Percentiles rank a stretch among this genome's conserved stretches.
These are phyloP conservation scores for Dactylellina parvicollis DNA, from an alignment of 2,329 filamentous ascomycete species.

Conservation along the genomic window DNA sequence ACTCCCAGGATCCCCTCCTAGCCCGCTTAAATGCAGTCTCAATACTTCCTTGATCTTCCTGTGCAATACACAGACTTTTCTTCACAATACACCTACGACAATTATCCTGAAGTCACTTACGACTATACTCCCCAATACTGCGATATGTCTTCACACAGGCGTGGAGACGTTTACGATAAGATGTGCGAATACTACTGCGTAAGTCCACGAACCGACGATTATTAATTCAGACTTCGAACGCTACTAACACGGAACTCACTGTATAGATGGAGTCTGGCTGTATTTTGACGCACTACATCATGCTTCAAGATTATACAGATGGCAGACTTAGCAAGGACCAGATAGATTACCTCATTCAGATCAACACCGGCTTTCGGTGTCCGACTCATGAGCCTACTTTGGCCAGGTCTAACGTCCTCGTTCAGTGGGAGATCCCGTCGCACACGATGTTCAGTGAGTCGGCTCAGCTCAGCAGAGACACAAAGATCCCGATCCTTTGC, in stretches of 20 bases:
- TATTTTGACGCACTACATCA: constrained; percentile 19
- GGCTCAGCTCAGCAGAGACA: constrained; percentile 24
- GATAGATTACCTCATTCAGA: constrained; percentile 33
- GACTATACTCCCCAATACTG: constrained; percentile 20
- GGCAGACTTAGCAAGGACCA: constrained; percentile 28
- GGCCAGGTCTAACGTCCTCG: constrained; percentile 30
- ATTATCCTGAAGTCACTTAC: constrained; percentile 19
- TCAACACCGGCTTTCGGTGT: constrained; percentile 45
- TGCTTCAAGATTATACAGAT: constrained; percentile 39
- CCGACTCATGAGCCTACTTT: constrained; percentile 39
- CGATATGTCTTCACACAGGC: constrained; percentile 25
- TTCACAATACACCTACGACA: constrained; percentile 33
- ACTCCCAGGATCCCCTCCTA: constrained; percentile 25
- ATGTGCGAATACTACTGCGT: constrained; percentile 40
- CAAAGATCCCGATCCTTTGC: constrained; percentile 26
- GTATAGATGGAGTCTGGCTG: constrained; percentile 38
- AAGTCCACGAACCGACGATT: constrained; percentile 1
- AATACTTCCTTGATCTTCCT: constrained; percentile 23
- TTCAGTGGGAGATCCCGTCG: constrained; percentile 44
- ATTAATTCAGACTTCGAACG: not conserved
- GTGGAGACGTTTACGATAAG: constrained; percentile 34
- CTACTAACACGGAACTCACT: not conserved
- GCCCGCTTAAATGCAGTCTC: constrained; percentile 43
- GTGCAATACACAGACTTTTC: constrained; percentile 37
- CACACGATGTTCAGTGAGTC: constrained; percentile 32